Percentiles rank a stretch among this genome's conserved stretches.
These are phyloP conservation scores for Dalbergia cochinchinensis DNA, from an alignment of 306 rosid species.

Conservation along the genomic window DNA sequence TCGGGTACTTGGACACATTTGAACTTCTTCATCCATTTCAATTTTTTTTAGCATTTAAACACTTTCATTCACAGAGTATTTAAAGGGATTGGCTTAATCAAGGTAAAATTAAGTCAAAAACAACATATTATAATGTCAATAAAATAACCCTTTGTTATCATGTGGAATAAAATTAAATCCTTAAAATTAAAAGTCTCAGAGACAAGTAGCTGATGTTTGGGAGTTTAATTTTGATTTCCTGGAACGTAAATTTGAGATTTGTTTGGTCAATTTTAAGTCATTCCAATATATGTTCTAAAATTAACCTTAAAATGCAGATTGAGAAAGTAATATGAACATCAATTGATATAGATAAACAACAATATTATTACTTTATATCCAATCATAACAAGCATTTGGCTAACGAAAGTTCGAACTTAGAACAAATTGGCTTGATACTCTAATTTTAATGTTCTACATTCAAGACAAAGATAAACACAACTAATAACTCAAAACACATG, in stretches of 20 bases:
- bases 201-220: no score
- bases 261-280: not conserved
- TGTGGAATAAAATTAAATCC: not conserved
- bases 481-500: constrained; percentile 37
- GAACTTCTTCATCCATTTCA: not conserved
- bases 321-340: not conserved
- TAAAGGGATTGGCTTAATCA: no score
- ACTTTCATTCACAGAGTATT: no score
- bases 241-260: not conserved
- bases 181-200: no score
- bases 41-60: no score
- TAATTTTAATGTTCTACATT: constrained; percentile 11
- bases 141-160: not conserved
- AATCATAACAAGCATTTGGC: constrained; percentile 36
- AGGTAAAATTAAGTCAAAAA: no score
- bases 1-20: no score
- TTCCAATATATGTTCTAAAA: not conserved
- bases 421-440: constrained; percentile 44
- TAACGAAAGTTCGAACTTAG: constrained; percentile 19
- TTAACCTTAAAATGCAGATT: constrained; percentile 1
- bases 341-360: constrained; percentile 25
- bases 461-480: constrained; percentile 33
- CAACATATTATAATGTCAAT: no score
- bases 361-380: constrained; percentile 28
- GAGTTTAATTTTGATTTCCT: not conserved